These are phyloP conservation scores for Sechiopsis laciniata DNA, from an alignment of 306 rosid genomes.

Conservation along the genomic window DNA sequence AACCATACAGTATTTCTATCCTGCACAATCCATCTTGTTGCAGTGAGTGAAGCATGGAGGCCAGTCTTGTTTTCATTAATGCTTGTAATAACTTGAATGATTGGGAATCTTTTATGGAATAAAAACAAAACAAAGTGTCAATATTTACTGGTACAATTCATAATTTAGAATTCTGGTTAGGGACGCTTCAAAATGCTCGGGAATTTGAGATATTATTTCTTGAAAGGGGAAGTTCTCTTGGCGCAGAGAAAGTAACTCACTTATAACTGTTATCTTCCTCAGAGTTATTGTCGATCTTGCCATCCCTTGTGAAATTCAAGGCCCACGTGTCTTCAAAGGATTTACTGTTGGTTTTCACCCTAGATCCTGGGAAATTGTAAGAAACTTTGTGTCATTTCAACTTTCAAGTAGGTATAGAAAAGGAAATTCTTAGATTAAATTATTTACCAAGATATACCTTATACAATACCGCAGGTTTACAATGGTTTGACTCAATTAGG, in stretches of 20 bases:
- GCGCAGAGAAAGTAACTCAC: slow-evolving; percentile 18
- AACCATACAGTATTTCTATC: not conserved
- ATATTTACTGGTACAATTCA: not conserved
- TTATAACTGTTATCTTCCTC: slow-evolving; percentile 33
- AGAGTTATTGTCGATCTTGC: slow-evolving; percentile 79
- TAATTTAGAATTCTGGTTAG: slow-evolving; percentile 4
- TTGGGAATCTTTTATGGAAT: not conserved
- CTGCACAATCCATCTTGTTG: not conserved
- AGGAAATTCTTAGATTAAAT: slow-evolving; percentile 14
- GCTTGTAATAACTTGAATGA: slow-evolving; percentile 5
- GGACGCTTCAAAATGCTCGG: not conserved
- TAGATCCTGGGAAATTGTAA: slow-evolving; percentile 92
- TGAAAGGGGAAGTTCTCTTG: slow-evolving; percentile 8
- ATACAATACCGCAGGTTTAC: slow-evolving; percentile 60
- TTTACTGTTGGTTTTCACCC: slow-evolving; percentile 97
- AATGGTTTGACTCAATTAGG: slow-evolving; percentile 86
- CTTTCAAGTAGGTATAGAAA: slow-evolving; percentile 11
- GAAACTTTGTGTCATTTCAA: slow-evolving; percentile 29
- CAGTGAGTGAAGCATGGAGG: not conserved
- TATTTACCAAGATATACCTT: slow-evolving; percentile 13
- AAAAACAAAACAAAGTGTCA: not conserved
- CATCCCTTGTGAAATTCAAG: slow-evolving; percentile 63
- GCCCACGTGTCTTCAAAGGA: slow-evolving; percentile 77
- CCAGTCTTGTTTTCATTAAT: slow-evolving; percentile 9
- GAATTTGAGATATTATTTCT: slow-evolving; percentile 3